Evolutionary conservation across 1,284 basidiomycete genomes (phyloP), one percentile per base, ranked within the genome.

Genomic region (Cryptococcus sp.): DNA sequence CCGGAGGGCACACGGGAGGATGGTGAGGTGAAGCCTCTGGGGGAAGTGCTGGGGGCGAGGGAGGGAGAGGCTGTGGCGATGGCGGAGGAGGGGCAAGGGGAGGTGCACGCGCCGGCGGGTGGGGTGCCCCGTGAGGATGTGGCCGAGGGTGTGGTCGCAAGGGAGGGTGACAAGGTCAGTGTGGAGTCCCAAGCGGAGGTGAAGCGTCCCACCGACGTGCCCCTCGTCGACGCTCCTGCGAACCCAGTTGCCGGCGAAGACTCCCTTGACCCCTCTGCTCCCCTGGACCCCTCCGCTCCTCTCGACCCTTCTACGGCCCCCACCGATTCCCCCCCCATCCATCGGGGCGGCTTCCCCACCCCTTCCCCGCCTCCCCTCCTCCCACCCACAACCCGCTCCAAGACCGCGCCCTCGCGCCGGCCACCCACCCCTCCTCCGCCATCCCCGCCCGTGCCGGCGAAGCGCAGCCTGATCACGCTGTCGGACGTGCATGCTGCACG

Each of bases 401-500:
- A 72, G 52, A 76, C 73, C 3, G 59, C 65, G 1, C 72, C 73
- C 7, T 47, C 53, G 4, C 63, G 73, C 9, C 62, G 60, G 54
- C 54, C 56, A 18, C 55, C 57, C 18, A 48, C 51, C 12, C 46
- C 47, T 23, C 52, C 55, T 2, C 44, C 59, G 1, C 61, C 61
- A 1, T 35, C 59, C 1, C 60, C 61, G 1, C 36, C 43, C 4
- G 52, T 62, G 1, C 53, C 59, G 2, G 60, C 67, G 50, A 68
- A 68, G 49, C 59, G 71, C 20, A 68, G 68, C 38, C 67, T 76
- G 23, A 70, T 76, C 48, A 76, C 74, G 7, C 65, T 75, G 7
- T 65, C 66, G n/a, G 74, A 76, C 60, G 68, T 76, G 2, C 48
- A 69, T 51, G 66, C 68, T 4, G 70, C 72, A 1, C 58, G 67